Conservation (phyloP, 257 asterid species). For the Misopates orontium region DNA sequence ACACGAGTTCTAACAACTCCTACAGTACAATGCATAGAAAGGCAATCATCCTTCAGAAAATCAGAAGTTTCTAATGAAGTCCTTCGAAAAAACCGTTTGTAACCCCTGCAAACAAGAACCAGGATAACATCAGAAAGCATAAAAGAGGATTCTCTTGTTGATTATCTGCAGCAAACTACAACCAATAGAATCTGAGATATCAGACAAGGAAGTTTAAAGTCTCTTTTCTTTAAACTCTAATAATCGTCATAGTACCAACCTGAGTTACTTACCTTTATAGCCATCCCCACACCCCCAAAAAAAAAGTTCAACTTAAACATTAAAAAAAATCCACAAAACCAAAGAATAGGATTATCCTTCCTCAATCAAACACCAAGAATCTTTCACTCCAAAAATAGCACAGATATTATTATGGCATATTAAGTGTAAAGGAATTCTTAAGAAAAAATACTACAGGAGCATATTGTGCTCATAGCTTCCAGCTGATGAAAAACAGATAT, state of each 20-base stretch:
- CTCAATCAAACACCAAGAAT: background rate
- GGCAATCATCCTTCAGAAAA: constrained; percentile 84
- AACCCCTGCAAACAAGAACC: constrained; percentile 71
- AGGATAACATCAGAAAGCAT: constrained; percentile 11
- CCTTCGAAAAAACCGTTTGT: constrained; percentile 83
- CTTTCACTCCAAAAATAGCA: background rate
- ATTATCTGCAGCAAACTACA: background rate
- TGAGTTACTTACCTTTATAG: background rate
- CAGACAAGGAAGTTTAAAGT: background rate
- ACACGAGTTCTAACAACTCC: constrained; percentile 94
- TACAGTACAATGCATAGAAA: constrained; percentile 84
- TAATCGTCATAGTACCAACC: constrained; percentile 1
- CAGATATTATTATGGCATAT: background rate
- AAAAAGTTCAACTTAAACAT: background rate
- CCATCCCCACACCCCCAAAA: background rate
- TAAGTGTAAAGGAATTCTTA: background rate
- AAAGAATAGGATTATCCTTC: background rate
- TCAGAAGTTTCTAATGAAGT: constrained; percentile 75
- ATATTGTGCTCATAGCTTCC: background rate
- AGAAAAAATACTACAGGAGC: background rate
- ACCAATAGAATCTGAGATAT: background rate
- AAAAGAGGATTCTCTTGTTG: background rate
- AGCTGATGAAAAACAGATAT: background rate
- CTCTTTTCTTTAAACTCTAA: background rate
- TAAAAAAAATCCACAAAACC: background rate